Evolutionary conservation across 108 stramenopile genomes (phyloP).

Genomic region (Nannochloropsis granulata): DNA sequence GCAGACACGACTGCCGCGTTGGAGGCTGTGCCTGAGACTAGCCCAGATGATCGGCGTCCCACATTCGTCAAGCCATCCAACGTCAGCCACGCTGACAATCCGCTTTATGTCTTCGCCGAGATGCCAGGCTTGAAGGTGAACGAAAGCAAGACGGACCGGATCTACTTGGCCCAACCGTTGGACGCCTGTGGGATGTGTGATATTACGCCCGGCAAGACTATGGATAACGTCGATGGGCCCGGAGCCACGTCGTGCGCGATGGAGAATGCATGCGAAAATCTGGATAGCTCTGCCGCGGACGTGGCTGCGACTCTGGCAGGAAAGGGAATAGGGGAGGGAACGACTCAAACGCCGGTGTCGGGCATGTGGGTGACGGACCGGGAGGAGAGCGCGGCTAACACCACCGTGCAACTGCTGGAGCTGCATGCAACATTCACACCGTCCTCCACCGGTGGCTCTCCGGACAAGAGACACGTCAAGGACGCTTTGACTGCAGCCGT

Average conservation of each 20-base stretch:
- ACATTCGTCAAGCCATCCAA: neutral
- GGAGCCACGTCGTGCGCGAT: neutral
- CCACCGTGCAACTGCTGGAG: neutral
- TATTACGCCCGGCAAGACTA: neutral
- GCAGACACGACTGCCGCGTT: no score
- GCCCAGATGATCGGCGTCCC: neutral
- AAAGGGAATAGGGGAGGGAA: neutral
- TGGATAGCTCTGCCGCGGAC: neutral
- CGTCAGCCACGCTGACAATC: neutral
- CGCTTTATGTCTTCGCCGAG: neutral
- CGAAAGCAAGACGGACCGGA: neutral
- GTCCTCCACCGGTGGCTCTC: neutral
- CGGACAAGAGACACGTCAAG: neutral
- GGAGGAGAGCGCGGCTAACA: neutral
- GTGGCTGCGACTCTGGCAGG: neutral
- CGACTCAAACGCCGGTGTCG: neutral
- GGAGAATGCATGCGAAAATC: neutral
- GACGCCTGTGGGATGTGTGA: neutral
- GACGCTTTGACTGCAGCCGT: neutral
- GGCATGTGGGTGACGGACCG: neutral
- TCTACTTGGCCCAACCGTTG: neutral
- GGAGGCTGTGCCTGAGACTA: neutral
- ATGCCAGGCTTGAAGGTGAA: neutral
- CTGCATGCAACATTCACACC: neutral
- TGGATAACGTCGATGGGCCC: neutral